Base-by-base conservation (phyloP, 176 grass and related monocot genomes). In the Bonia amplexicaulis region DNA sequence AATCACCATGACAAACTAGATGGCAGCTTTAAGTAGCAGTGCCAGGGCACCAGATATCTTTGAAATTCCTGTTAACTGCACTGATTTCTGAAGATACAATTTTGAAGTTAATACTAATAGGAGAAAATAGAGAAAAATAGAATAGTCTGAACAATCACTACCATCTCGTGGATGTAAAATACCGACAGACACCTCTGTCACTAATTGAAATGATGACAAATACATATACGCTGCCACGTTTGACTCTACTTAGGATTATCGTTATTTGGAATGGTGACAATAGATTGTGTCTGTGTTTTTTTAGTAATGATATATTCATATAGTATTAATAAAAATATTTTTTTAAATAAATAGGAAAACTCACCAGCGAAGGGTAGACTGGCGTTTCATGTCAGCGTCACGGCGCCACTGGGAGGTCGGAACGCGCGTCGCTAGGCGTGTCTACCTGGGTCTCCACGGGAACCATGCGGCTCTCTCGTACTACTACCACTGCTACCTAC, bases 101-200 rank as follows among this genome's bases (percentile, higher is more conserved):
- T 19, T 49, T 5, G 13, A 26, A 71, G 45, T 89, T 87, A 89
- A 65, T 22, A 60, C 7, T 7, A 84, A 27, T 20, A 39, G 16
- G 1, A 63, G 39, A 79, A 47, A 81, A 61, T 10, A 41, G 12
- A 57, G 0, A 40, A 48, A 29, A 85, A 52, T 2, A 67, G 1
- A 76, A 19, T 37, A 54, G 3, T 54, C 25, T 0, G 15, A 58
- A 67, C 2, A 37, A 66, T 62, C 22, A 65, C 19, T 95, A 99
- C 97, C 93, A 96, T 99, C 85, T 89, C 59, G 7, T 96, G 92
- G 52, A 99, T 81, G 71, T 92, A 91, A n/a, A n/a, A n/a, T n/a
- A n/a, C n/a, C 0, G 35, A 37, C 35, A 37, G 4, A 37, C 4
- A 37, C 5, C 4, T 37, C 0, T 37, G 35, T 37, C 5, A 0